Evolutionary conservation across 202 grass and related monocot genomes (phyloP), one percentile per base, ranked within the genome.

Genomic region (Musa balbisiana): DNA sequence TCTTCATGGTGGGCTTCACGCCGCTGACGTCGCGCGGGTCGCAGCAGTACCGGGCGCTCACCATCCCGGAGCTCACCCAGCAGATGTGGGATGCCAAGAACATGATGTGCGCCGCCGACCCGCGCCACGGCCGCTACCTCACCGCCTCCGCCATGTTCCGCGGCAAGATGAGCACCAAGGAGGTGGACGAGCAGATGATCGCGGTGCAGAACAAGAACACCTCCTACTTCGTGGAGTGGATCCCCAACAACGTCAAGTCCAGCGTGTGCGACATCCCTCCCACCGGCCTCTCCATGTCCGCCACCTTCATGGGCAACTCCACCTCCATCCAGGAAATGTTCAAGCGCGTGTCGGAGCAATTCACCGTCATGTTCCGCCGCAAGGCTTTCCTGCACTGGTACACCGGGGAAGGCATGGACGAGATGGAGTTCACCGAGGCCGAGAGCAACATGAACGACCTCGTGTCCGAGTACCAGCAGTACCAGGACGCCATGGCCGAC

Each of bases 1-100:
- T 94, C 81, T 94, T 94, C 86, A 94, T 94, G 91, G 91, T 94
- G 0, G 91, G 88, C 3, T 90, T 91, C 54, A 79, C 88, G 12
- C 86, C 91, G 43, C 86, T 95, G 13, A 94, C 91, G 15, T 94
- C 91, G 16, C 77, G 91, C 26, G 91, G 91, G 0, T 87, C 85
- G 16, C 88, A 91, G 83, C 71, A 85, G 80, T 93, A 93, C 81
- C 83, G 91, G 25, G 80, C 91, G 1, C 86, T 93, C 1, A 93
- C 91, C 0, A 85, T 93, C 2, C 91, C 91, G 0, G 91, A 93
- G 74, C 87, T 90, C 1, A 93, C 91, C n/a, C 91, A 93, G 82
- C 91, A 93, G 64, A 93, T 93, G 91, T 93, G 91, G 91, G 91
- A 93, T 52, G 68, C 87, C 9, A 94, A 94, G 85, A 94, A 94